phyloP scores from a whole-genome alignment of 208 protist species.

The Acanthamoeba triangularis region DNA sequence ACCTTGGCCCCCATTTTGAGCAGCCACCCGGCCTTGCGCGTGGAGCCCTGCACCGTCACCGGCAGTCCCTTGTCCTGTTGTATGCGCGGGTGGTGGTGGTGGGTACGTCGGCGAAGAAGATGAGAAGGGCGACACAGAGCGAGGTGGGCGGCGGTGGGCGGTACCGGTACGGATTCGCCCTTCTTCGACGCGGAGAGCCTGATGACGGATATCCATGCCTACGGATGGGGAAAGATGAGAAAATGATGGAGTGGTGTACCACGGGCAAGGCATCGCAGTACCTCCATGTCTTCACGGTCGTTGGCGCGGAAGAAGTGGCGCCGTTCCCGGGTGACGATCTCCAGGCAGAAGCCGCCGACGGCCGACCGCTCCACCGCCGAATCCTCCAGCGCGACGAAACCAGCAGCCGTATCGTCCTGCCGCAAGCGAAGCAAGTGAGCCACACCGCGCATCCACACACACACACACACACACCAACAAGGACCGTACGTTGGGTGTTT shows the following conservation, averaged over 20 bases:
- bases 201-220: neutral
- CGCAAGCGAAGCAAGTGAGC: too few species aligned
- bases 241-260: neutral
- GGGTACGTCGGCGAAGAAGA: too few species aligned
- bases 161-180: neutral
- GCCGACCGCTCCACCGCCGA: constrained; percentile 6
- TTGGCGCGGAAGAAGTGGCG: constrained; percentile 20
- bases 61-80: neutral
- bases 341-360: neutral
- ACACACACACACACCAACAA: too few species aligned
- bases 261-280: neutral
- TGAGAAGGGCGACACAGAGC: too few species aligned
- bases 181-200: neutral
- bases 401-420: neutral
- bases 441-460: too few species aligned
- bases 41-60: neutral
- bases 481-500: constrained; percentile 4
- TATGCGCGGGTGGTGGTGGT: too few species aligned
- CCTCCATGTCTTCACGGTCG: constrained; percentile 34
- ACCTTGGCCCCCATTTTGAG: constrained; percentile 40
- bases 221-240: neutral
- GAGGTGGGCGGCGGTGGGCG: neutral
- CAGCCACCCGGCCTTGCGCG: constrained; percentile 55
- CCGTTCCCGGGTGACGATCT: constrained; percentile 11
- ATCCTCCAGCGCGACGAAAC: constrained; percentile 3